Conservation (phyloP, 257 asterid genomes). For the Knoxia roxburghii region DNA sequence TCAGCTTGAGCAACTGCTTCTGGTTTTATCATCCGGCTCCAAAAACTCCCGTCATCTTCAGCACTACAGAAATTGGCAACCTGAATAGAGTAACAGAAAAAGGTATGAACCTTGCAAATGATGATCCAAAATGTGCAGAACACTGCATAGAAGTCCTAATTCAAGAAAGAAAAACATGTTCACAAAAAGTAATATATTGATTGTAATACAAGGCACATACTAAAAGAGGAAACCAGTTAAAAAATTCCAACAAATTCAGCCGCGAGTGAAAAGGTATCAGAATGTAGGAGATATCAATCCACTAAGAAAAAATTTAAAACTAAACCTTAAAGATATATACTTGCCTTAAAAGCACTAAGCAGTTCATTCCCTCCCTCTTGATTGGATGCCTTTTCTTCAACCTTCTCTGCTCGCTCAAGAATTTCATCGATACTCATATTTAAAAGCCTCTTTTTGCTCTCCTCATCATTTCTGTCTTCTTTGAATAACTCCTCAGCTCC, state of each 20-base stretch:
- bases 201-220: neutral
- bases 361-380: conserved; percentile 76
- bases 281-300: neutral
- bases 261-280: neutral
- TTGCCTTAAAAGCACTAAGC: conserved; percentile 88
- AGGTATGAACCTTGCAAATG: neutral
- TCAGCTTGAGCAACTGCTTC: conserved; percentile 81
- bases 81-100: conserved; percentile 34
- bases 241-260: neutral
- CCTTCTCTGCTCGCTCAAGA: conserved; percentile 99
- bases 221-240: neutral
- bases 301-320: neutral
- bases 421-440: conserved; percentile 96
- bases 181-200: neutral
- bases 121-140: neutral
- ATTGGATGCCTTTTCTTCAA: conserved; percentile 73
- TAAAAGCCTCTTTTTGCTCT: conserved; percentile 88
- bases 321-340: conserved; percentile 10
- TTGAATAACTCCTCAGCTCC: conserved; percentile 98
- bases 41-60: conserved; percentile 94
- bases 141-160: neutral
- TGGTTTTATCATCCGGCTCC: conserved; percentile 99
- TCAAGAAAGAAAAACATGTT: neutral
- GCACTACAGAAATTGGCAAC: conserved; percentile 92
- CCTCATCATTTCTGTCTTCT: conserved; percentile 93